Evolutionary conservation across 1,139 yeast species (phyloP), one percentile per base, ranked within the genome.

Genomic region (Hyphopichia wangnamkhiaoensis): DNA sequence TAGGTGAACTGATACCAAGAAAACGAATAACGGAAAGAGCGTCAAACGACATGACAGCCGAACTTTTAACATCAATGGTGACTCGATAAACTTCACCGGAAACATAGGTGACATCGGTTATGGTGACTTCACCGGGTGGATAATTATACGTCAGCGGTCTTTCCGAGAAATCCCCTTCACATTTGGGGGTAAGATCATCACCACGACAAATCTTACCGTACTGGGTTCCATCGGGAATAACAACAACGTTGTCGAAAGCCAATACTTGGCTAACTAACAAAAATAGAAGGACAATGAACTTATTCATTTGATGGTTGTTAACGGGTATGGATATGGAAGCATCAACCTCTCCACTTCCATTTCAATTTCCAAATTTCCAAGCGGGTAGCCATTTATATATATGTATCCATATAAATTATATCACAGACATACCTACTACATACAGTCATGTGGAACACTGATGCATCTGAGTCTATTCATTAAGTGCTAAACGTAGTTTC

Each of bases 31-130:
- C 4, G 15, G 31, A 28, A 28, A 28, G 31, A 16, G 31, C 31
- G 9, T 28, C 31, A 28, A 28, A 28, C 9, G 31, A 28, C 31
- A 28, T 28, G 5, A 14, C 12, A 5, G 31, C 20, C 15, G 6
- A 3, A 4, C 17, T 5, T 28, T 28, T 19, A 28, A 28, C 31
- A 16, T 28, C 20, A 15, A 28, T n/a, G 4, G 31, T 28, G 10
- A 28, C 31, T 28, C 17, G 20, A 16, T 28, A 28, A 28, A 28
- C 31, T 7, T 28, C 31, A 16, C 20, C 31, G 12, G n/a, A 28
- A 16, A 16, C 31, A 17, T 28, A 28, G 8, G 20, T 19, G n/a
- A 28, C 31, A 9, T 28, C 6, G 12, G 31, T 15, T 5, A 16
- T 20, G n/a, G 31, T 27, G 5, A 27, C 16, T 7, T 10, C 19